Evolutionary conservation across 140 eudicot species (phyloP).

Genomic region (Ambrosia hybrid): DNA sequence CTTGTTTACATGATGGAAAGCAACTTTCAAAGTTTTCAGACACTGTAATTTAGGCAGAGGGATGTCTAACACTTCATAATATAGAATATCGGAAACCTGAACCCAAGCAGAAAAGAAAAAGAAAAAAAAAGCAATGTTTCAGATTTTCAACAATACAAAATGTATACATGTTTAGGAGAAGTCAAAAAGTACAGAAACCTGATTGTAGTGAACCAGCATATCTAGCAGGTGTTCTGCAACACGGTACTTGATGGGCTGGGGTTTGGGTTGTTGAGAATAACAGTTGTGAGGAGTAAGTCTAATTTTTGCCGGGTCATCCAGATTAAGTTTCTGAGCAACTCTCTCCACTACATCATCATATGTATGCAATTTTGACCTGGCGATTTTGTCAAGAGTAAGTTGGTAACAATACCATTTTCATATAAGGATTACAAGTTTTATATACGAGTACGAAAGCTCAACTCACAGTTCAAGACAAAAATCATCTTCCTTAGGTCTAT

Average conservation of each 20-base stretch:
- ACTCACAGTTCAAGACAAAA: constrained; percentile 62
- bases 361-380: constrained; percentile 59
- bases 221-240: constrained; percentile 55
- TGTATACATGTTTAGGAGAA: constrained; percentile 4
- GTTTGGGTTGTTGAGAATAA: constrained; percentile 70
- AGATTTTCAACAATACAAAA: constrained; percentile 3
- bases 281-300: constrained; percentile 73
- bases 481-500: constrained; percentile 62
- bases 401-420: not conserved
- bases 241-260: constrained; percentile 57
- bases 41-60: constrained; percentile 71
- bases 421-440: constrained; percentile 16
- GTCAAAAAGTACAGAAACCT: constrained; percentile 33
- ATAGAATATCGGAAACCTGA: constrained; percentile 61
- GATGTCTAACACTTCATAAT: constrained; percentile 66
- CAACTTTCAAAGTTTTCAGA: constrained; percentile 58
- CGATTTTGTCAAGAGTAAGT: not conserved
- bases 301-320: constrained; percentile 64
- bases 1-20: constrained; percentile 54
- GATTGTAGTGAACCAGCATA: constrained; percentile 65
- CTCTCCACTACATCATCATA: constrained; percentile 66
- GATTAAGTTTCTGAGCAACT: constrained; percentile 47
- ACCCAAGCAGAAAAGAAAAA: constrained; percentile 8
- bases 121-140: not conserved
- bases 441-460: not conserved